Conservation (phyloP, 202 grass and related monocot species). For the Setaria viridis region DNA sequence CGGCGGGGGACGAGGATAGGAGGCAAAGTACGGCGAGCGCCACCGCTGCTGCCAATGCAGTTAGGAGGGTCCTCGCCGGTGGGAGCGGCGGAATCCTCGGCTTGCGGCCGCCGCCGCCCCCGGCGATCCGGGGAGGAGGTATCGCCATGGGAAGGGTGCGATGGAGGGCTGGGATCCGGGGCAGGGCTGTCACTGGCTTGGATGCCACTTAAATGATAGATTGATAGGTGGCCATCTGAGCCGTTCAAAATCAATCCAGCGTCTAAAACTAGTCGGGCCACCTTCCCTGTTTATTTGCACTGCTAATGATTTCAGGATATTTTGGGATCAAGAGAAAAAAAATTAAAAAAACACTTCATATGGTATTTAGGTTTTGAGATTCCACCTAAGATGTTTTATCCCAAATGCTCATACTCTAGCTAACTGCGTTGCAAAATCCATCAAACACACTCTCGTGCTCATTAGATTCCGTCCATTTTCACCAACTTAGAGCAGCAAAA, state of each 20-base stretch:
- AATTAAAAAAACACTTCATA: neutral
- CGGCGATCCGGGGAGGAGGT: constrained; percentile 22
- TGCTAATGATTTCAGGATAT: neutral
- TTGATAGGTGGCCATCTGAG: neutral
- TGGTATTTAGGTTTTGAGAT: too few species aligned
- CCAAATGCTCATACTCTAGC: too few species aligned
- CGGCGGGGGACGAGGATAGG: constrained; percentile 37
- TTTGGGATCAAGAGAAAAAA: neutral
- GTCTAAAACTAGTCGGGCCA: neutral
- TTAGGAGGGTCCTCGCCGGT: constrained; percentile 49
- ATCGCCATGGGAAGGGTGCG: constrained; percentile 55
- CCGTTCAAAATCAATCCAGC: constrained; percentile 6
- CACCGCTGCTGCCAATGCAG: constrained; percentile 17
- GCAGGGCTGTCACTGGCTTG: neutral
- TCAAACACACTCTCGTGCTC: too few species aligned
- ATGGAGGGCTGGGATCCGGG: neutral
- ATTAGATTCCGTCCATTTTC: too few species aligned
- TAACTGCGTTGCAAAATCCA: too few species aligned
- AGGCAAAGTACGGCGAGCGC: constrained; percentile 44
- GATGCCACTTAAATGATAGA: neutral
- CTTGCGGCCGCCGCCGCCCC: constrained; percentile 41
- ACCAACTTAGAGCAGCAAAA: too few species aligned
- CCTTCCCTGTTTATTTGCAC: neutral
- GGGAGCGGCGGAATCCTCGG: constrained; percentile 47
- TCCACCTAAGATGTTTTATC: too few species aligned